Base-by-base conservation (phyloP, 306 rosid genomes). In the Castanospermum australe region DNA sequence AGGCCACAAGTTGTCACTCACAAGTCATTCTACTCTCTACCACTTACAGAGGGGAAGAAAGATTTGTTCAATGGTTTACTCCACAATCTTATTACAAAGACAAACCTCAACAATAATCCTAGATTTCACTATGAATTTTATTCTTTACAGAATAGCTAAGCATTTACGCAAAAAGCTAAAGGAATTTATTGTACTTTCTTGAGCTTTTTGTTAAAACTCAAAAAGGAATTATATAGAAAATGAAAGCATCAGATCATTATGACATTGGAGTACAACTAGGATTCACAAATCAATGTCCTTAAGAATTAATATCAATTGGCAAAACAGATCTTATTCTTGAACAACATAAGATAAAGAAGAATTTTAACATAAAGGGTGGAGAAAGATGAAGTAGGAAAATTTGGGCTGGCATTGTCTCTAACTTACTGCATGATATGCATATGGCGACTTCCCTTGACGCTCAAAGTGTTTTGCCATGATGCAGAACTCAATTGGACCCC, bases 401-500 rank as follows among this genome's bases (percentile, higher is more conserved):
- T 20, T 6, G 17, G 41, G 54, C 38, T 15, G 41, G 54, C 38
- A 33, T 65, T 4, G 78, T 39, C 32, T 48, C 32, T 48, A n/a
- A 87, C 92, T 86, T 87, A 95, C 99, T 17, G 99, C 76, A 81
- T 95, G 99, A 71, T 92, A 95, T 11, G 94, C 94, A 63, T 92
- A 95, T 18, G 99, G 97, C 0, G 96, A 84, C 73, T 95, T 87
- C 42, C 96, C 99, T 82, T 95, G 98, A 57, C 97, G 98, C 51
- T 92, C 93, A 35, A 90, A 92, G 83, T 95, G 99, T 81, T 95
- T 92, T 5, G 85, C 87, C 99, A 95, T 92, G 86, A 95, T 79
- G 76, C 97, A 89, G 81, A 61, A 95, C 85, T 95, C 99, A 60
- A 91, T 82, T 5, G 99, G 93, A 33, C 98, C 93, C 99, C 99